Conservation (phyloP, 306 rosid genomes). For the Vigna hirtella region DNA sequence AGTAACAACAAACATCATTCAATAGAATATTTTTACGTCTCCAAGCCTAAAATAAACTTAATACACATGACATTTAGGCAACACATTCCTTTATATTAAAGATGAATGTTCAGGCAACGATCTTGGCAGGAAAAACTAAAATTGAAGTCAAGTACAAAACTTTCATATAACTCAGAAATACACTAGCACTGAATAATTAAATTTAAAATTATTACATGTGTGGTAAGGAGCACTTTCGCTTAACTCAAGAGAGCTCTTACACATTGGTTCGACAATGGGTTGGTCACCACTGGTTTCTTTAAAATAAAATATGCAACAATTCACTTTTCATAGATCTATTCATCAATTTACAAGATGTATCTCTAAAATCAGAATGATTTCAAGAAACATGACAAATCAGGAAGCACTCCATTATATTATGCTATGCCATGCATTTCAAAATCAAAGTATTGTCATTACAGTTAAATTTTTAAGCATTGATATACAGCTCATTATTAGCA, state of each 20-base stretch:
- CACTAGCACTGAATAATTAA: neutral
- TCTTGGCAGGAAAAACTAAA: neutral
- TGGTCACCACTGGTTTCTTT: neutral
- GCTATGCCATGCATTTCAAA: neutral
- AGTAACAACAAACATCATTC: neutral
- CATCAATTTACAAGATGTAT: neutral
- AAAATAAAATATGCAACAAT: neutral
- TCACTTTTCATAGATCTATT: constrained; percentile 11
- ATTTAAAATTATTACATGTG: too few species aligned
- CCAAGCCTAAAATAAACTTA: neutral
- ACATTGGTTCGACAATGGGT: too few species aligned
- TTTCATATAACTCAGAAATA: neutral
- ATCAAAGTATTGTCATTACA: constrained; percentile 2
- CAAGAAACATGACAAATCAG: neutral
- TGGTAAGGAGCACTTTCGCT: too few species aligned
- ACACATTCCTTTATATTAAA: neutral
- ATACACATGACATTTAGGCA: neutral
- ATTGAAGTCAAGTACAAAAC: neutral
- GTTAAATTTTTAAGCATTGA: neutral
- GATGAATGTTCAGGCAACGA: neutral
- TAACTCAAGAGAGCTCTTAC: neutral
- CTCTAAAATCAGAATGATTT: neutral
- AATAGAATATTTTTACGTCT: neutral
- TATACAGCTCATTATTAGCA: neutral
- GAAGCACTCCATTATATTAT: neutral